Evolutionary conservation across 306 rosid genomes (phyloP), one percentile per base, ranked within the genome.

Genomic region (Sechiopsis laciniata): DNA sequence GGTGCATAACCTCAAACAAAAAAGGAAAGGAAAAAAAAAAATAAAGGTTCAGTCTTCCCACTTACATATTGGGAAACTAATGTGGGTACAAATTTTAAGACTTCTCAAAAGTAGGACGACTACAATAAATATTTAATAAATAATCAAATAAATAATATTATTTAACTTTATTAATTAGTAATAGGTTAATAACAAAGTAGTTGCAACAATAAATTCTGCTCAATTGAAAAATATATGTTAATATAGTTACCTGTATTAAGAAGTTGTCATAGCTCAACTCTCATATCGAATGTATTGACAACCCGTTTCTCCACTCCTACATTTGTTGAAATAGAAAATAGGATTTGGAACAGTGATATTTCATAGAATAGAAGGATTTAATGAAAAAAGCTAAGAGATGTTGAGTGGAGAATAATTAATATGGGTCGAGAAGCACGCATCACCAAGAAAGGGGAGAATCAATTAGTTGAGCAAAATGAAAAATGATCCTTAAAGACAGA

Each of bases 361-460:
- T 66, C 13, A 6, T 45, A 11, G 26, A 45, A 67, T 11, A 55
- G 19, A 2, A 45, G 54, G 61, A 22, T 26, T 52, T 71, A 71
- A 4, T 15, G 62, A 73, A 68, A 73, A 68, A 42, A 52, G 56
- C 21, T 29, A 46, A 69, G 62, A 71, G 68, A 53, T 76, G 81
- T 76, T 77, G 84, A 66, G 84, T 24, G 71, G 69, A 74, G 85
- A 85, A 86, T 85, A 84, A 67, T 73, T 19, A 71, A 71, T 50
- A 50, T 40, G 74, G 46, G 74, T 50, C 22, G 60, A 26, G 73
- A 22, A 26, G 74, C 46, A 71, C 22, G 48, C 74, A 71, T 50
- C 61, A 71, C 45, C 60, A 71, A 0, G 45, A 65, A 65, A 75
- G 61, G 64, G 55, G 70, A 69, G 72, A 80, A 83, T 80, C 78